Percentiles rank a stretch among this genome's conserved stretches.
Evolutionary conservation across 768 basidiomycete genomes (phyloP).

Genomic region (Phaffia australis): DNA sequence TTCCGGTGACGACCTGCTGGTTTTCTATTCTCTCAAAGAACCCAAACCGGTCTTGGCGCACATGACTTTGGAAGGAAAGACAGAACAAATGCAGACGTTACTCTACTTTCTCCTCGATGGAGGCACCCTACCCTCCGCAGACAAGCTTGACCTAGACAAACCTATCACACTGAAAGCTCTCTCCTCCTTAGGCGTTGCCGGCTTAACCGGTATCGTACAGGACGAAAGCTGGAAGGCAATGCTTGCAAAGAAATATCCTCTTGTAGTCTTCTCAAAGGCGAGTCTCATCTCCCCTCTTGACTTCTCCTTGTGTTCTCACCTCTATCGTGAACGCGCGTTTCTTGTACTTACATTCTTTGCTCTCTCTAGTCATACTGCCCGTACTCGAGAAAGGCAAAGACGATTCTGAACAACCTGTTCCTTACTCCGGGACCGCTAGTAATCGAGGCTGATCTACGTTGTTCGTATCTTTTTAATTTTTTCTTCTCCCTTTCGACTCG

Average conservation of each 20-base stretch:
- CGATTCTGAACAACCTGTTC: conserved; percentile 32
- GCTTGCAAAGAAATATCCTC: conserved; percentile 32
- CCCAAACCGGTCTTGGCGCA: neutral
- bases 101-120: conserved; percentile 35
- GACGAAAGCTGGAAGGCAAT: conserved; percentile 34
- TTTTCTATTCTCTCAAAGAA: neutral
- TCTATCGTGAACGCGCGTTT: neutral
- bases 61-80: conserved; percentile 1
- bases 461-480: conserved; percentile 28
- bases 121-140: conserved; percentile 30
- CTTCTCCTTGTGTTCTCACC: neutral
- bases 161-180: conserved; percentile 26
- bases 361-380: conserved; percentile 36
- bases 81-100: conserved; percentile 28
- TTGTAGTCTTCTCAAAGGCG: conserved; percentile 37
- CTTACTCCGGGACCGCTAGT: conserved; percentile 34
- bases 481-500: neutral
- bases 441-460: conserved; percentile 37
- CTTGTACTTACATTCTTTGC: neutral
- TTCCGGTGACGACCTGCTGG: neutral
- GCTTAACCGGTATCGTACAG: conserved; percentile 28
- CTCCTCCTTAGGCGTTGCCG: conserved; percentile 26
- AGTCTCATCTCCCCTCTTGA: conserved; percentile 5
- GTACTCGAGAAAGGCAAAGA: conserved; percentile 37
- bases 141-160: conserved; percentile 9